phyloP scores from a whole-genome alignment of 2,329 filamentous ascomycete species.

The Aspergillus awamori region DNA sequence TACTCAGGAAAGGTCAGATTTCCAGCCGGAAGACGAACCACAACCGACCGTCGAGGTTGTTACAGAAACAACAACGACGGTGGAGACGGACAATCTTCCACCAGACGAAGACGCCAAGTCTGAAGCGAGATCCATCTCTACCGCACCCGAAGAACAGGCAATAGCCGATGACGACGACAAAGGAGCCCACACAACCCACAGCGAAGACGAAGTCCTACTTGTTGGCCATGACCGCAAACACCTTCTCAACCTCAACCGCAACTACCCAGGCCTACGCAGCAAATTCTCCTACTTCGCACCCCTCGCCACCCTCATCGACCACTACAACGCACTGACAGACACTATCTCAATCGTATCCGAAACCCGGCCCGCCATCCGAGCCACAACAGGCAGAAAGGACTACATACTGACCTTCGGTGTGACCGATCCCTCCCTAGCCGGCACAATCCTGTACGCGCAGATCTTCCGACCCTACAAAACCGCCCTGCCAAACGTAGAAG shows the following conservation, averaged over 20 bases:
- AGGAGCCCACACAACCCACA: slow-evolving; percentile 11
- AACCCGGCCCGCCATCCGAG: slow-evolving; percentile 33
- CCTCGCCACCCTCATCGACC: slow-evolving; percentile 46
- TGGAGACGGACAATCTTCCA: neutral
- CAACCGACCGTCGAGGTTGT: neutral
- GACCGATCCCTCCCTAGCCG: slow-evolving; percentile 49
- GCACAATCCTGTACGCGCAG: slow-evolving; percentile 42
- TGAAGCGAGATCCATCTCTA: neutral
- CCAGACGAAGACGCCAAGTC: neutral
- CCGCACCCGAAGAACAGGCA: slow-evolving; percentile 6
- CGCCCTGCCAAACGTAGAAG: slow-evolving; percentile 40
- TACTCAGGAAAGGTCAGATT: slow-evolving; percentile 14
- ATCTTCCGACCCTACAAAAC: slow-evolving; percentile 46
- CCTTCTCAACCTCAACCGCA: slow-evolving; percentile 26
- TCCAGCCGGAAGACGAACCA: neutral
- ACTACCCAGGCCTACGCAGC: slow-evolving; percentile 43
- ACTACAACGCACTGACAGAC: slow-evolving; percentile 45
- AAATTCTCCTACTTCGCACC: slow-evolving; percentile 48
- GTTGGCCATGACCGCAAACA: slow-evolving; percentile 12
- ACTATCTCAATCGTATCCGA: slow-evolving; percentile 47
- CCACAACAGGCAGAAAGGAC: slow-evolving; percentile 44
- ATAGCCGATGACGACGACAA: slow-evolving; percentile 10
- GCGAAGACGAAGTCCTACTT: slow-evolving; percentile 12
- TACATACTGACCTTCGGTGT: slow-evolving; percentile 46
- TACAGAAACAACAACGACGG: neutral